These are phyloP conservation scores for Aspergillus spinulosporus DNA, from an alignment of 2,329 filamentous ascomycete genomes.

Conservation along the genomic window DNA sequence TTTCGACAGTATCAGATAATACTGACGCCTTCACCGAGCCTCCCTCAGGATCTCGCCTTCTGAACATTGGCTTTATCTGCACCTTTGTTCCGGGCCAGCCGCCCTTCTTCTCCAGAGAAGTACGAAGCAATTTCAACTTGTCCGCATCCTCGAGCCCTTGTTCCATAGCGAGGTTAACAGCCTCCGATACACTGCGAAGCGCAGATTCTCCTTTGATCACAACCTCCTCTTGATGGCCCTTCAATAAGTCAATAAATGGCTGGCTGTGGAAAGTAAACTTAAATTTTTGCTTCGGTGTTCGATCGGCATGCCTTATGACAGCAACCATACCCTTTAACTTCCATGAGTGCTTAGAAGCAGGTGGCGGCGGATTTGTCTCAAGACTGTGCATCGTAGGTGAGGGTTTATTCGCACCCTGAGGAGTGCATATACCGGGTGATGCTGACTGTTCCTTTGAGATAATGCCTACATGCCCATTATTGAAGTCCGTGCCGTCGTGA, in stretches of 20 bases:
- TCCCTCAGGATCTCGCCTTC: slow-evolving; percentile 75
- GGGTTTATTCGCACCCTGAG: slow-evolving; percentile 30
- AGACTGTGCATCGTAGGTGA: slow-evolving; percentile 28
- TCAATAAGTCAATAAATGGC: slow-evolving; percentile 90
- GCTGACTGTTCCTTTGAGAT: slow-evolving; percentile 25
- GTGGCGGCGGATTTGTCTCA: slow-evolving; percentile 48
- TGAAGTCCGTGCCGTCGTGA: slow-evolving; percentile 34
- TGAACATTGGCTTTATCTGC: slow-evolving; percentile 99
- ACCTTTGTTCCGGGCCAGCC: slow-evolving; percentile 95
- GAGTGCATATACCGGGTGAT: slow-evolving; percentile 24
- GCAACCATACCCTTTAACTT: slow-evolving; percentile 97
- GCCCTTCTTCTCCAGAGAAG: slow-evolving; percentile 88
- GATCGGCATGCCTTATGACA: slow-evolving; percentile 92
- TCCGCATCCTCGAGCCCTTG: slow-evolving; percentile 79
- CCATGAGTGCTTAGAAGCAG: slow-evolving; percentile 87
- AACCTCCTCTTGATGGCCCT: slow-evolving; percentile 94
- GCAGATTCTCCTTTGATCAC: slow-evolving; percentile 89
- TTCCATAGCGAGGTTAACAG: slow-evolving; percentile 76
- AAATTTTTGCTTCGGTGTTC: slow-evolving; percentile 98
- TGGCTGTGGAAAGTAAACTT: slow-evolving; percentile 98
- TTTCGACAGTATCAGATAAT: slow-evolving; percentile 15
- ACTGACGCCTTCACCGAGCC: slow-evolving; percentile 32
- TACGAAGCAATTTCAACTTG: slow-evolving; percentile 82
- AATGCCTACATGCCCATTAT: slow-evolving; percentile 16
- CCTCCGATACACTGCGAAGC: slow-evolving; percentile 81